A percentile compares a stretch with the other conserved stretches of the same genome.
Evolutionary conservation across 257 asterid genomes (phyloP).

Genomic region (Salvia hispanica): DNA sequence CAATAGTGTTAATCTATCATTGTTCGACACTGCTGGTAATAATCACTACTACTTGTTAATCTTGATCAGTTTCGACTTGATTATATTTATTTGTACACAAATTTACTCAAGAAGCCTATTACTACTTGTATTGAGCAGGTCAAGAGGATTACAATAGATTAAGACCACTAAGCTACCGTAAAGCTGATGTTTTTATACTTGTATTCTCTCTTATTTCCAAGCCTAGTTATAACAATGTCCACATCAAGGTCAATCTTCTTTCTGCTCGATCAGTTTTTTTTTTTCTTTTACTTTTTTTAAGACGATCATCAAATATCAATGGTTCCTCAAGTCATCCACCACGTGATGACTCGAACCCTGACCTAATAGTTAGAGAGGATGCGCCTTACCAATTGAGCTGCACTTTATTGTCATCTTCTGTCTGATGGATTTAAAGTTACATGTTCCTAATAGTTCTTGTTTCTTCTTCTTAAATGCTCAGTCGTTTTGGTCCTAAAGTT

Average conservation of each 20-base stretch:
- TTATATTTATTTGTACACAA: conserved; percentile 5
- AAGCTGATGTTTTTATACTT: conserved; percentile 93
- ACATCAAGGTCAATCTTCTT: conserved; percentile 57
- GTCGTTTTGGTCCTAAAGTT: conserved; percentile 91
- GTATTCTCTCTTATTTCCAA: conserved; percentile 89
- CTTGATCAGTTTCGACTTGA: neutral
- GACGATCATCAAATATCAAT: no score
- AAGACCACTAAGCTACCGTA: conserved; percentile 90
- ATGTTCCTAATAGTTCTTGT: conserved; percentile 31
- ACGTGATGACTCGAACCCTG: no score
- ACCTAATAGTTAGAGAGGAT: no score
- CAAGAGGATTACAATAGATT: conserved; percentile 89
- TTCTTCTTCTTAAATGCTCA: conserved; percentile 34
- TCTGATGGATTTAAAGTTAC: conserved; percentile 14
- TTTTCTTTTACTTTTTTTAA: no score
- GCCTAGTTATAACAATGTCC: conserved; percentile 84
- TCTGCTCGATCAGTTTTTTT: neutral
- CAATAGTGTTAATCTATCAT: conserved; percentile 73
- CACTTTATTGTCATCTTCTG: conserved; percentile 5
- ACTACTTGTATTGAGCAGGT: conserved; percentile 46
- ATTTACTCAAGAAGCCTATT: conserved; percentile 23
- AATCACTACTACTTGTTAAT: neutral
- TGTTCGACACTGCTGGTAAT: conserved; percentile 94
- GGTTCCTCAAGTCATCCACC: neutral
- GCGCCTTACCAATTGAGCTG: no score